Evolutionary conservation across 2,329 filamentous ascomycete species (phyloP).

Genomic region (Ophiostoma himal-ulmi): DNA sequence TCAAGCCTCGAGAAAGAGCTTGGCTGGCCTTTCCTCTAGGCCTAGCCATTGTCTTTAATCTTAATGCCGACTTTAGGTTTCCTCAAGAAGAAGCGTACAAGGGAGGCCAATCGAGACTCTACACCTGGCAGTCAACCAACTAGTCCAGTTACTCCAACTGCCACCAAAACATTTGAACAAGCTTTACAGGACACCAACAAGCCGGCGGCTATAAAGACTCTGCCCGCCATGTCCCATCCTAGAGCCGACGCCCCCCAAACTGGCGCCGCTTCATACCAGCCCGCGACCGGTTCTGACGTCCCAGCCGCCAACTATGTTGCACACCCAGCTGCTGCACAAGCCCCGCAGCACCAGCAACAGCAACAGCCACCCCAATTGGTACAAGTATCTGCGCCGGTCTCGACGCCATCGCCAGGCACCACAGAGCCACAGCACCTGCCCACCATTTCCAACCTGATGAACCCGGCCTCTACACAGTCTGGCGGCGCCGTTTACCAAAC

Average conservation of each 20-base stretch:
- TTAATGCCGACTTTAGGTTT: slow-evolving; percentile 91
- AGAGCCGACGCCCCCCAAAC: not conserved
- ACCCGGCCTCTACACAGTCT: not conserved
- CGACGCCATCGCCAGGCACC: slow-evolving; percentile 22
- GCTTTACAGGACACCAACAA: slow-evolving; percentile 34
- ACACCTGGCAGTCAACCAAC: slow-evolving; percentile 60
- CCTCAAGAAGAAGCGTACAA: slow-evolving; percentile 97
- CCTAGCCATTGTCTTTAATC: slow-evolving; percentile 18
- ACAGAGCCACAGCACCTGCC: slow-evolving; percentile 10
- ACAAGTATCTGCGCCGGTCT: not conserved
- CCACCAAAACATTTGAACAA: slow-evolving; percentile 47
- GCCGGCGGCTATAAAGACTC: slow-evolving; percentile 23
- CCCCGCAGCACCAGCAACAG: slow-evolving; percentile 26
- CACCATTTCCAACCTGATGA: slow-evolving; percentile 6
- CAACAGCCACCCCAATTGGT: not conserved
- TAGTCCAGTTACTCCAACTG: slow-evolving; percentile 57
- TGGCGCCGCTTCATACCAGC: not conserved
- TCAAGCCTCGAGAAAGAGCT: slow-evolving; percentile 4
- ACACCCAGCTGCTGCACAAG: slow-evolving; percentile 27
- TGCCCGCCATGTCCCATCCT: slow-evolving; percentile 1
- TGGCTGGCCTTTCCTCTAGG: slow-evolving; percentile 6
- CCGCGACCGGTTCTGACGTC: slow-evolving; percentile 22
- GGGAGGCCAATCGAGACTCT: slow-evolving; percentile 72
- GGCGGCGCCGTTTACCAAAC: not conserved
- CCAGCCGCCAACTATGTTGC: slow-evolving; percentile 25